Evolutionary conservation across 768 basidiomycete species (phyloP), one percentile per base, ranked within the genome.

Genomic region (Serendipita vermifera): DNA sequence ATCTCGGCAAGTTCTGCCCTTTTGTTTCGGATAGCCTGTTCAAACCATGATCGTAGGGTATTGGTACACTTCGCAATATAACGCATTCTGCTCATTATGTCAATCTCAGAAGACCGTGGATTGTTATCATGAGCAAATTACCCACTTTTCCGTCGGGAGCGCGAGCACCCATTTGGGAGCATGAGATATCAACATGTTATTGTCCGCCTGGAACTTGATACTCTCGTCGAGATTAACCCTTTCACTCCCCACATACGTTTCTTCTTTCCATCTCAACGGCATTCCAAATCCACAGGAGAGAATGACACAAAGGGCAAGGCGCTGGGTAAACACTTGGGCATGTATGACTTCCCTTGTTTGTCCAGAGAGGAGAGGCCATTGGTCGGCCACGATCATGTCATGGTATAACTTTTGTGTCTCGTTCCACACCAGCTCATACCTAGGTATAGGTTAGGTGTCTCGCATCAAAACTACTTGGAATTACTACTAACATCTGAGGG

Each of bases 201-300:
- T 51, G 15, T 29, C 29, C 27, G 20, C 46, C n/a, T 51, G 46
- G 3, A 51, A 3, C 6, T 29, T 6, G n/a, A 51, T 51, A 20
- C 20, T 15, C 7, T 51, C 46, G 20, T 51, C 46, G 15, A 51
- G 29, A 20, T 15, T 51, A 20, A 51, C 15, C n/a, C 29, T 29
- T 20, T 51, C 46, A 15, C 15, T 22, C 3, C 15, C 31, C 7
- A 22, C 27, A 3, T 20, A 29, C 6, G 15, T 29, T 33, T 57
- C 31, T 13, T 74, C 74, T 3, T 71, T 71, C 74, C 55, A 61
- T 5, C 38, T 27, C 35, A 51, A 58, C 3, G 38, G 22, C 29
- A 62, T 27, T 22, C 63, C 63, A 33, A 63, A 62, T 5, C 62
- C 62, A 41, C 58, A 62, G n/a, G 60, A 48, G 14, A 60, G 51